phyloP scores from a whole-genome alignment of 139 green algal genomes.

The Dunaliella primolecta region DNA sequence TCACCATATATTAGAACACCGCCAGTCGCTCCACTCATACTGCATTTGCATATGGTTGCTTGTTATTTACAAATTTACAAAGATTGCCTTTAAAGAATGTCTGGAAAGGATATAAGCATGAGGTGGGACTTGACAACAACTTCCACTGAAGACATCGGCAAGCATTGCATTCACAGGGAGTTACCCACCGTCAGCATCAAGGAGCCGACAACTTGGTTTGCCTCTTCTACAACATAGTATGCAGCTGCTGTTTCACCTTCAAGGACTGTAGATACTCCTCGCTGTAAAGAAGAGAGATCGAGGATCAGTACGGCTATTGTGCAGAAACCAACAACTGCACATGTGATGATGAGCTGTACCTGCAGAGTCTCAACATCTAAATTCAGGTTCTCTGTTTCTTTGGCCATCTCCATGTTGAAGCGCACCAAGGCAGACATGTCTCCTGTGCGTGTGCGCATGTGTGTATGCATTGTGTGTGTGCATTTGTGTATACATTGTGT shows the following conservation, averaged over 20 bases:
- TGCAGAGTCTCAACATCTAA: neutral
- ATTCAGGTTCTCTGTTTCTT: neutral
- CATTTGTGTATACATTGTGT: too few relatives aligned
- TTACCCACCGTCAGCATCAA: neutral
- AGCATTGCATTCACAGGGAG: too few relatives aligned
- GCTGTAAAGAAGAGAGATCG: neutral
- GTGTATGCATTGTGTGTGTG: too few relatives aligned
- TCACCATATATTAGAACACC: neutral
- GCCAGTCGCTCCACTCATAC: slow-evolving; percentile 8
- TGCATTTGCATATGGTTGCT: neutral
- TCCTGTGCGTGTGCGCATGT: too few relatives aligned
- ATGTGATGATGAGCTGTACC: too few relatives aligned
- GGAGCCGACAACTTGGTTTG: neutral
- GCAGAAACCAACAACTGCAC: too few relatives aligned
- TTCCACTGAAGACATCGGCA: too few relatives aligned
- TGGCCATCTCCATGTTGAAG: neutral
- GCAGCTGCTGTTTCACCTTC: neutral
- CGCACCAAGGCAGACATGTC: neutral
- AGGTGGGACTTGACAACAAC: too few relatives aligned
- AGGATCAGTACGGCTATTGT: too few relatives aligned
- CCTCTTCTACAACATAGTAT: neutral
- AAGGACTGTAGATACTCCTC: neutral
- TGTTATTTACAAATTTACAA: too few relatives aligned
- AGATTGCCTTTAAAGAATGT: too few relatives aligned
- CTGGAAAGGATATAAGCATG: too few relatives aligned